phyloP scores from a whole-genome alignment of 2,329 filamentous ascomycete species.

The Aspergillus pseudoglaucus region DNA sequence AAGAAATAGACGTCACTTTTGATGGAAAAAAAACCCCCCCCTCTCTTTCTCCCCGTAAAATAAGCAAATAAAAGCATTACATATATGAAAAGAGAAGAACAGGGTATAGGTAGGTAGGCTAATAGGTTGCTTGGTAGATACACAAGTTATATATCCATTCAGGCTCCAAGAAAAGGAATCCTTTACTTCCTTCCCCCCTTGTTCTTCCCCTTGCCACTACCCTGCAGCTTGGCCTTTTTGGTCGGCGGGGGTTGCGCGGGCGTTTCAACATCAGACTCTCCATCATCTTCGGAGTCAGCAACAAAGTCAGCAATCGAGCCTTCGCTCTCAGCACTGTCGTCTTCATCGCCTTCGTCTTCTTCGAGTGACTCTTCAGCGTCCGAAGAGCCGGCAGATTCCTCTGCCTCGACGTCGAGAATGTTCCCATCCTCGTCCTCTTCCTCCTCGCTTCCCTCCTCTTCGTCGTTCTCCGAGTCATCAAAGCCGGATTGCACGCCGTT shows the following conservation, averaged over 20 bases:
- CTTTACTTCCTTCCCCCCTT: constrained; percentile 28
- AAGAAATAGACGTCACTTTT: neutral
- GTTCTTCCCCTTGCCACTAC: constrained; percentile 25
- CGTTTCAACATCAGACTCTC: constrained; percentile 18
- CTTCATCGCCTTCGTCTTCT: constrained; percentile 58
- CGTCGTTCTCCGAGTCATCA: constrained; percentile 41
- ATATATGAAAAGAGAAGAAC: neutral
- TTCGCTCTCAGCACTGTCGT: constrained; percentile 57
- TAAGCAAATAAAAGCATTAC: neutral
- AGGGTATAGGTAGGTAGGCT: neutral
- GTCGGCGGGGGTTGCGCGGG: constrained; percentile 22
- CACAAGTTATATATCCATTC: neutral
- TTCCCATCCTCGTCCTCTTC: constrained; percentile 35
- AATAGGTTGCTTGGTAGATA: neutral
- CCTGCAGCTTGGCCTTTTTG: constrained; percentile 30
- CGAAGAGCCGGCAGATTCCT: constrained; percentile 36
- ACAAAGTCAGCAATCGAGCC: constrained; percentile 42
- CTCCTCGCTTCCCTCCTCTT: constrained; percentile 54
- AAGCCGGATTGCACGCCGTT: constrained; percentile 29
- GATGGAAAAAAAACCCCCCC: too few relatives aligned
- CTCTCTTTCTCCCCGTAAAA: too few relatives aligned
- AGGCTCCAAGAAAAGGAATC: constrained; percentile 1
- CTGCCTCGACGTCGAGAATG: constrained; percentile 40
- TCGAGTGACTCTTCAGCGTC: constrained; percentile 48
- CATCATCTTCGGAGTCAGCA: constrained; percentile 42